These are phyloP conservation scores for Rugonectria rugulosa DNA, from an alignment of 2,329 filamentous ascomycete species.

Conservation along the genomic window DNA sequence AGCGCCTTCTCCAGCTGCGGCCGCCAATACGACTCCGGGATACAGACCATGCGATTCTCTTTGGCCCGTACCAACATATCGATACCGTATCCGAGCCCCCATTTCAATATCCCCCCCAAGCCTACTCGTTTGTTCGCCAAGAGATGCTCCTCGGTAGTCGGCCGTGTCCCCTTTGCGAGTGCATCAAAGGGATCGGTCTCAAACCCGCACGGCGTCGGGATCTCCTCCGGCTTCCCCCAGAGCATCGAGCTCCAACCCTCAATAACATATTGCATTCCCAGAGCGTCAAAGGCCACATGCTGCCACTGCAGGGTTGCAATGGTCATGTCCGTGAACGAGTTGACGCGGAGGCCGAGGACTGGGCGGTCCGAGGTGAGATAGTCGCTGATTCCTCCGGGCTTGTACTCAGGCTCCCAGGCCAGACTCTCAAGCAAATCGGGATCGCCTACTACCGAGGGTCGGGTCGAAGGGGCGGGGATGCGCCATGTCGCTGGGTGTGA, in stretches of 20 bases:
- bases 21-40: conserved; percentile 6
- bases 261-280: conserved; percentile 6
- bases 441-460: conserved; percentile 15
- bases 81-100: conserved; percentile 8
- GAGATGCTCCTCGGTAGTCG: conserved; percentile 7
- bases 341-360: conserved; percentile 6
- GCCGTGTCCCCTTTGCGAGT: conserved; percentile 10
- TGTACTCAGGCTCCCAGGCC: conserved; percentile 21
- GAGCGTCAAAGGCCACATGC: conserved; percentile 9
- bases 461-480: conserved; percentile 2
- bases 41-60: conserved; percentile 24
- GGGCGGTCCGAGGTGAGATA: conserved; percentile 12
- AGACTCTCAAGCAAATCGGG: conserved; percentile 21
- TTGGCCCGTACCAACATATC: conserved; percentile 13
- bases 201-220: conserved; percentile 2
- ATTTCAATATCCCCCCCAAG: conserved; percentile 2
- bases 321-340: conserved; percentile 13
- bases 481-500: conserved; percentile 13
- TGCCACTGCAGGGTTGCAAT: conserved; percentile 10
- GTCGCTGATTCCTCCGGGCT: conserved; percentile 9
- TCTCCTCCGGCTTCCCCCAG: not conserved
- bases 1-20: conserved; percentile 2
- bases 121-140: too few relatives aligned
- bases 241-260: not conserved
- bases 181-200: conserved; percentile 13